Conservation (phyloP, 805 yeast species). For the Saccharomycopsis sp. region DNA sequence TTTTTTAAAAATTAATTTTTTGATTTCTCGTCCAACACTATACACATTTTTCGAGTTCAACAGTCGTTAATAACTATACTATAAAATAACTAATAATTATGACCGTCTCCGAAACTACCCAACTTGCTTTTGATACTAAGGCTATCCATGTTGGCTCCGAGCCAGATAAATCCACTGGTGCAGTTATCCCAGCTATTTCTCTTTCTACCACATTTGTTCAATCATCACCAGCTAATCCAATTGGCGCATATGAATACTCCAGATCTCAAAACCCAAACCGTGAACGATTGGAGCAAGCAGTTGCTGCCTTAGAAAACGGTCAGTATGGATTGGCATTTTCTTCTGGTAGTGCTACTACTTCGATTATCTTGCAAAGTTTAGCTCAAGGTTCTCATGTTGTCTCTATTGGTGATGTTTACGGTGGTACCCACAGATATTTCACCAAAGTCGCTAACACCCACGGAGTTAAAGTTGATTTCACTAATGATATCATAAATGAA, state of each 20-base stretch:
- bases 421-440: constrained; percentile 88
- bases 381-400: constrained; percentile 68
- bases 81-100: constrained; percentile 23
- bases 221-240: constrained; percentile 65
- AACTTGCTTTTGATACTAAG: constrained; percentile 58
- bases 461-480: constrained; percentile 64
- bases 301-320: constrained; percentile 74
- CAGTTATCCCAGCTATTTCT: constrained; percentile 80
- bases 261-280: constrained; percentile 85
- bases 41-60: background rate
- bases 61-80: background rate
- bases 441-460: constrained; percentile 78
- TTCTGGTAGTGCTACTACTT: constrained; percentile 85
- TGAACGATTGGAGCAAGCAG: constrained; percentile 68
- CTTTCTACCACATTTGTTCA: constrained; percentile 83
- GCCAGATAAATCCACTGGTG: constrained; percentile 69
- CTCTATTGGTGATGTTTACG: constrained; percentile 81
- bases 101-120: constrained; percentile 30
- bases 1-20: too few species aligned
- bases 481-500: constrained; percentile 55
- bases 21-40: background rate
- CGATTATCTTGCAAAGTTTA: constrained; percentile 65
- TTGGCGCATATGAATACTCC: constrained; percentile 77
- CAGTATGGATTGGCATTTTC: constrained; percentile 69
- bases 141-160: constrained; percentile 82